Evolutionary conservation across 2,329 filamentous ascomycete genomes (phyloP).

Genomic region (Fusarium tupiense): DNA sequence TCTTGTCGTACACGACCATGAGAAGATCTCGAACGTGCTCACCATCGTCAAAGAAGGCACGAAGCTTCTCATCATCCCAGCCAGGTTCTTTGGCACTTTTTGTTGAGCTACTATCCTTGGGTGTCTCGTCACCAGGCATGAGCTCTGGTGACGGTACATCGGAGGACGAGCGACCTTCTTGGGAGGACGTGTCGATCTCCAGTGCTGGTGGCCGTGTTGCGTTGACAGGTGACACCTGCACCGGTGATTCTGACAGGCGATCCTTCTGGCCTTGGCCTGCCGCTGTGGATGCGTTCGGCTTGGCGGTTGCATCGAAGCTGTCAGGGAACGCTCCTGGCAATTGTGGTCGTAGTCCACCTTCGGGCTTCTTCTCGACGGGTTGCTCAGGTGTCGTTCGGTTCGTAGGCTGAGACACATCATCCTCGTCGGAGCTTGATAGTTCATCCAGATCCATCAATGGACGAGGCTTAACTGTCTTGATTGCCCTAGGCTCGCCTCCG

Average conservation of each 20-base stretch:
- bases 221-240: conserved; percentile 59
- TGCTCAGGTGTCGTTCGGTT: conserved; percentile 30
- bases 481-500: conserved; percentile 60
- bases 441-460: conserved; percentile 75
- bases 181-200: conserved; percentile 75
- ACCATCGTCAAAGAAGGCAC: conserved; percentile 90
- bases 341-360: conserved; percentile 46
- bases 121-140: conserved; percentile 56
- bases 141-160: conserved; percentile 73
- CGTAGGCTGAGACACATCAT: conserved; percentile 45
- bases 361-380: conserved; percentile 26
- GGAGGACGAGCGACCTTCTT: conserved; percentile 71
- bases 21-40: conserved; percentile 90
- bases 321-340: conserved; percentile 55
- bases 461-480: conserved; percentile 61
- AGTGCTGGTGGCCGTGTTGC: conserved; percentile 70
- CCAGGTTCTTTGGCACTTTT: conserved; percentile 56
- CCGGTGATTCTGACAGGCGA: conserved; percentile 73
- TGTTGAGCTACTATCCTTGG: conserved; percentile 50
- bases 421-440: conserved; percentile 68
- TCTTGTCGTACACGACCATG: conserved; percentile 92
- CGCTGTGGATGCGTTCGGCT: conserved; percentile 47
- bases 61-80: conserved; percentile 88
- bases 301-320: conserved; percentile 49
- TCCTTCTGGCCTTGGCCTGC: conserved; percentile 49